Evolutionary conservation across 1,139 yeast genomes (phyloP), one percentile per base, ranked within the genome.

Genomic region (Suhomyces bribrorum): DNA sequence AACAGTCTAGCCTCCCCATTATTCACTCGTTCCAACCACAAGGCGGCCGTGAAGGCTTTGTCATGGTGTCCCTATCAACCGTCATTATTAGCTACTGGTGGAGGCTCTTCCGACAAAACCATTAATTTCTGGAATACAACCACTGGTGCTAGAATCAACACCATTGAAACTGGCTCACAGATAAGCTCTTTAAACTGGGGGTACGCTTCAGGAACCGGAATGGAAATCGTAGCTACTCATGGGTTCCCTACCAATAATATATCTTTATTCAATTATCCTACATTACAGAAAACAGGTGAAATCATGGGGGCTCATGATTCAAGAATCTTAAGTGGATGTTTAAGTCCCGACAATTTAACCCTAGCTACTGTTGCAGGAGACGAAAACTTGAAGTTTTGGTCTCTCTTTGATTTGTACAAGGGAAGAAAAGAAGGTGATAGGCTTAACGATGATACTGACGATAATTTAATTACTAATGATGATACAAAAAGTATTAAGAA

Each of bases 341-440:
- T 92, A 40, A 86, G 96, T 32, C 97, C 97, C 6, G 97, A 92
- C 60, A 86, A 85, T 17, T 78, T 86, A 39, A 87, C 95, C 0
- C 66, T 90, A 43, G 98, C 97, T 1, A 92, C 98, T 0, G 89
- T 92, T 37, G 95, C 97, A 2, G 95, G 96, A 5, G 98, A 94
- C 63, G 99, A 94, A 61, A 92, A 90, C 62, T 75, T 94, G 55
- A 92, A 92, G 66, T 92, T 94, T 66, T 94, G 96, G 94, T 84
- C 87, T 50, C 74, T 94, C 20, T 92, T 89, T 62, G 97, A 90
- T 52, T 53, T 66, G 40, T 64, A 65, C 48, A 73, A 73, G 41
- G 58, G 63, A 37, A 58, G 59, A 15, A 51, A 56, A 34, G 56
- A 52, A 2, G 49, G 48, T 25, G 54, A 49, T 15, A 56, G 56